Conservation (phyloP, 208 protist species). For the Ichthyophonus hoferi region DNA sequence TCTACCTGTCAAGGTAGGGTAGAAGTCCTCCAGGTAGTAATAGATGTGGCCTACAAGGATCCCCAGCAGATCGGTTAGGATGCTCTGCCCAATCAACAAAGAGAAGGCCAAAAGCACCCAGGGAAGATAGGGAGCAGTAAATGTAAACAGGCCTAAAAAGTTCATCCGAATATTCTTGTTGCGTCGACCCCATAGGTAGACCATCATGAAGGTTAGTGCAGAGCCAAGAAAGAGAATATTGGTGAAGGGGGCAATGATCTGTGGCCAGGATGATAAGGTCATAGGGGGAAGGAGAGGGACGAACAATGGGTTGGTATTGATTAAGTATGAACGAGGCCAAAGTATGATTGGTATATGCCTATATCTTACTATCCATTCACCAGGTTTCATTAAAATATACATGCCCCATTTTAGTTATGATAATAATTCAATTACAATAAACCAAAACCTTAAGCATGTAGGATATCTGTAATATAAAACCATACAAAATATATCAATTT, state of each 20-base stretch:
- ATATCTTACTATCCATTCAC: too few relatives aligned
- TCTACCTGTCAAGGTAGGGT: slow-evolving; percentile 41
- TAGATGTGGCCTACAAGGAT: slow-evolving; percentile 74
- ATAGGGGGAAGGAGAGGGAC: not conserved
- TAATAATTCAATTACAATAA: too few relatives aligned
- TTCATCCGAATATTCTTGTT: slow-evolving; percentile 68
- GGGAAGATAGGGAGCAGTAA: slow-evolving; percentile 73
- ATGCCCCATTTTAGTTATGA: too few relatives aligned
- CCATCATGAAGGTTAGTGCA: slow-evolving; percentile 73
- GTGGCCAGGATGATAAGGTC: slow-evolving; percentile 6
- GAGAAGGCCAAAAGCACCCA: slow-evolving; percentile 68
- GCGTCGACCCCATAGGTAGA: slow-evolving; percentile 73
- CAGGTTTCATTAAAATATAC: too few relatives aligned
- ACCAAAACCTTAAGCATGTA: too few relatives aligned
- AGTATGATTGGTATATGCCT: too few relatives aligned
- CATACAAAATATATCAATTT: too few relatives aligned
- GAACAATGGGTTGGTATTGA: not conserved
- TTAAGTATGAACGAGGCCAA: too few relatives aligned
- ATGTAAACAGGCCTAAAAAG: slow-evolving; percentile 74
- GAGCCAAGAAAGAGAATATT: slow-evolving; percentile 67
- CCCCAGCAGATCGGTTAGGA: slow-evolving; percentile 48
- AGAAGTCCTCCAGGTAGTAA: slow-evolving; percentile 75
- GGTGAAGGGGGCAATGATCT: slow-evolving; percentile 57
- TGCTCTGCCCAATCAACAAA: slow-evolving; percentile 42
- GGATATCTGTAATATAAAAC: too few relatives aligned